Base-by-base conservation (phyloP, 495 filamentous ascomycete genomes). In the Annulohypoxylon nitens region DNA sequence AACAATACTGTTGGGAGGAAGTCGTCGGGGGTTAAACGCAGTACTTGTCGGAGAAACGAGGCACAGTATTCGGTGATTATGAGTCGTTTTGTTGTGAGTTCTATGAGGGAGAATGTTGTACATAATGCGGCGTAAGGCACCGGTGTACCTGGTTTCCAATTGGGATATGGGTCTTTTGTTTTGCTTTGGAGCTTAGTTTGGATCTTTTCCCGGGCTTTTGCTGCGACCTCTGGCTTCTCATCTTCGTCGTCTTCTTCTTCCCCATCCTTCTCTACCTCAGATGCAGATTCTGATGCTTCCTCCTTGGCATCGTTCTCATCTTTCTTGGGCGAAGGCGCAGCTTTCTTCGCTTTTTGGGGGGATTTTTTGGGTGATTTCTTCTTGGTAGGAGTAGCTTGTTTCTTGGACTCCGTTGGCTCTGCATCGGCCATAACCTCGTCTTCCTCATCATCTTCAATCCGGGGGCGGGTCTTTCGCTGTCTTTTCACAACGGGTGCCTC, bases 111-210 rank as follows among this genome's bases (percentile, higher is more conserved):
- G 78, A 99, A 98, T 0, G 96, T 98, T 6, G 89, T 93, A 78
- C 96, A 98, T 23, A 99, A 86, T 39, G 97, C 96, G 30, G 95
- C 97, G 73, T 98, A 99, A 10, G 96, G 96, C 0, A 97, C 93
- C 30, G 95, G 93, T 47, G 92, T 88, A 36, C 94, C 94, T 18
- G 91, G 80, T 76, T 93, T 90, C 96, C 96, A 99, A 80, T 99
- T 95, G 4, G 94, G 94, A 81, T 95, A 98, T 50, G 93, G 92
- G 79, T 97, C 93, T 68, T 93, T 92, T 10, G 81, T 81, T 30
- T 83, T 83, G 61, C 82, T 86, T 20, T 85, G 87, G 51, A 98
- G 80, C 4, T 90, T 91, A 2, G 90, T 89, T 75, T 98, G 95
- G n/a, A 96, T 87, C 74, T 93, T 93, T 75, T 95, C 88, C 34